A percentile compares a stretch with the other conserved stretches of the same genome.
These are phyloP conservation scores for Candida frijolesensis DNA, from an alignment of 1,139 yeast genomes.

Conservation along the genomic window DNA sequence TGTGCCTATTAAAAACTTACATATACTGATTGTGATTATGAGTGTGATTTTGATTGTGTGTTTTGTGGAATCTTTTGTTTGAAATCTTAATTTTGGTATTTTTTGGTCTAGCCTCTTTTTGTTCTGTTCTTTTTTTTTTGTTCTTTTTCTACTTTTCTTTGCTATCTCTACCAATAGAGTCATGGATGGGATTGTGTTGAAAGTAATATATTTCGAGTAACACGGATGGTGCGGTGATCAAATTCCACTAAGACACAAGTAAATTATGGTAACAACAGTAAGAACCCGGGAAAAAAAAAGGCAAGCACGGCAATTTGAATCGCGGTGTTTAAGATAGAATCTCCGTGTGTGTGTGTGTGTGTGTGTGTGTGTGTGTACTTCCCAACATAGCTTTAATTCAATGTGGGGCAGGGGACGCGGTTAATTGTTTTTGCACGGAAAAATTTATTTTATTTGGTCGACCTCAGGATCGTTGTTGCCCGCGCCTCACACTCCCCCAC, in stretches of 20 bases:
- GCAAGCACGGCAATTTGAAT: too few relatives aligned
- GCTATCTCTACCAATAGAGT: too few relatives aligned
- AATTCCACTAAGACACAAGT: too few relatives aligned
- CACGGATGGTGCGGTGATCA: too few relatives aligned
- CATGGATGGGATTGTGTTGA: too few relatives aligned
- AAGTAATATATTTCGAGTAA: too few relatives aligned
- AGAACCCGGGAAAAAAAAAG: too few relatives aligned
- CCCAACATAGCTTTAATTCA: too few relatives aligned
- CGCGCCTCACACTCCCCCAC: conserved; percentile 5
- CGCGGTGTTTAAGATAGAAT: too few relatives aligned
- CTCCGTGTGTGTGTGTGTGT: too few relatives aligned
- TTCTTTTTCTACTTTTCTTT: not conserved
- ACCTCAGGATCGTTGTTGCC: not conserved
- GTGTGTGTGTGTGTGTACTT: too few relatives aligned
- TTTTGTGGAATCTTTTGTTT: not conserved
- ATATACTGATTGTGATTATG: not conserved
- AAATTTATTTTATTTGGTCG: not conserved
- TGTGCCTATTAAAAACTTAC: not conserved
- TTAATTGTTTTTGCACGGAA: not conserved
- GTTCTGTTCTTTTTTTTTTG: not conserved
- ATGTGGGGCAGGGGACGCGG: not conserved
- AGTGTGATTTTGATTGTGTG: not conserved
- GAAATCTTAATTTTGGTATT: not conserved
- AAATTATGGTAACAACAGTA: too few relatives aligned
- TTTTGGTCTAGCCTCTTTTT: not conserved